Percentiles rank a stretch among this genome's conserved stretches.
Evolutionary conservation across 139 green algal species (phyloP).

Genomic region (Picochlorum sp.): DNA sequence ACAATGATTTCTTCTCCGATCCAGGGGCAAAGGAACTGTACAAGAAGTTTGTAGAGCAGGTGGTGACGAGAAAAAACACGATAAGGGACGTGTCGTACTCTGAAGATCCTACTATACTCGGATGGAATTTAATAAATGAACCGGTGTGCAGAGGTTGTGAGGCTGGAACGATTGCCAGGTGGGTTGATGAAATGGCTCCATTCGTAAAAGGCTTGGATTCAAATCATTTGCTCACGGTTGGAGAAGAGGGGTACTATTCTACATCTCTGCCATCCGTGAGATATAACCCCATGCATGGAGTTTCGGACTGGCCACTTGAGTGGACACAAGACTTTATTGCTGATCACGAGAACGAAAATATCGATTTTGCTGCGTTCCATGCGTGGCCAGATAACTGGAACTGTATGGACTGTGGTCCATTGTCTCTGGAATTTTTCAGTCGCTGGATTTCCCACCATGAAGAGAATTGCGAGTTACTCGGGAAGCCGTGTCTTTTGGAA

Average conservation of each 20-base stretch:
- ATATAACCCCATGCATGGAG: constrained; percentile 7
- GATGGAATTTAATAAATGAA: constrained; percentile 72
- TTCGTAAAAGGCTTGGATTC: constrained; percentile 30
- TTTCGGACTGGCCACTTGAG: constrained; percentile 5
- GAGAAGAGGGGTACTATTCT: constrained; percentile 24
- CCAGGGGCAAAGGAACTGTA: constrained; percentile 18
- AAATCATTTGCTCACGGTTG: constrained; percentile 24
- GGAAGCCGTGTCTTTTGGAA: constrained; percentile 29
- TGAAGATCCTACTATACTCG: constrained; percentile 63
- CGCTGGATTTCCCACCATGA: constrained; percentile 12
- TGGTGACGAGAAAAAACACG: constrained; percentile 29
- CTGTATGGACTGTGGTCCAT: not conserved
- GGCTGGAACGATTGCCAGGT: constrained; percentile 17
- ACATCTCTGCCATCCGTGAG: constrained; percentile 3
- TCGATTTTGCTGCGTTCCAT: constrained; percentile 34
- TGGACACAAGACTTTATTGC: constrained; percentile 23
- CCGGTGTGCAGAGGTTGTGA: constrained; percentile 18
- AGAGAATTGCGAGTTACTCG: constrained; percentile 1
- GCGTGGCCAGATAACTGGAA: constrained; percentile 17
- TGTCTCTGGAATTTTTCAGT: not conserved
- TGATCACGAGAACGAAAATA: constrained; percentile 15
- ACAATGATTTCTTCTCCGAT: constrained; percentile 42
- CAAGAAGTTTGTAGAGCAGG: constrained; percentile 8
- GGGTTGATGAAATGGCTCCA: constrained; percentile 28
- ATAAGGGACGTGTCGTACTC: constrained; percentile 33